These are phyloP conservation scores for Trypanosoma vivax DNA, from an alignment of 208 protist species.

Conservation along the genomic window DNA sequence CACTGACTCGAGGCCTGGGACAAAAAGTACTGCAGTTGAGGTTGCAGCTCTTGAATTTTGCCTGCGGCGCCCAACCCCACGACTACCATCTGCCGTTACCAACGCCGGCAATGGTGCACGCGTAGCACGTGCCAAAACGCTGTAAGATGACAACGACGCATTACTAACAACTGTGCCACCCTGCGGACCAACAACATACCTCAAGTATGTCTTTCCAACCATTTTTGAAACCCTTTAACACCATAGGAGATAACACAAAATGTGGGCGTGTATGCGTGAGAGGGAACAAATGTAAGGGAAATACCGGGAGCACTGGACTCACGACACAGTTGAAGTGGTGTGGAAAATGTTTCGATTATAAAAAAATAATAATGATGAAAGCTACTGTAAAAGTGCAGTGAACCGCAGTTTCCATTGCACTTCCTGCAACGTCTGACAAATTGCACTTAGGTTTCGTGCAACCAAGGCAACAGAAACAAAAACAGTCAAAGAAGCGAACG, in stretches of 20 bases:
- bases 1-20: constrained; percentile 79
- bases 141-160: constrained; percentile 48
- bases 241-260: constrained; percentile 12
- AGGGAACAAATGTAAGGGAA: constrained; percentile 18
- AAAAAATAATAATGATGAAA: too few relatives aligned
- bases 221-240: constrained; percentile 17
- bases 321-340: too few relatives aligned
- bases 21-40: constrained; percentile 54
- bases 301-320: too few relatives aligned
- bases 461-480: too few relatives aligned
- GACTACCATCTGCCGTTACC: constrained; percentile 1
- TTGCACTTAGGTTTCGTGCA: too few relatives aligned
- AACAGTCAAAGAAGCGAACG: too few relatives aligned
- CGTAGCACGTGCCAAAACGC: constrained; percentile 28
- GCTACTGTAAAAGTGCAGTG: too few relatives aligned
- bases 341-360: too few relatives aligned
- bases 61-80: not conserved
- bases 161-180: constrained; percentile 64
- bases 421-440: too few relatives aligned
- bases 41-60: constrained; percentile 11
- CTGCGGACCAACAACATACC: constrained; percentile 78
- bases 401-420: too few relatives aligned
- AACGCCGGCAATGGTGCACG: constrained; percentile 14
- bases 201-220: constrained; percentile 87
- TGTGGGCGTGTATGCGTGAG: constrained; percentile 1